Percentiles rank a stretch among this genome's conserved stretches.
Evolutionary conservation across 1,284 basidiomycete species (phyloP).

Genomic region (Hortiboletus rubellus): DNA sequence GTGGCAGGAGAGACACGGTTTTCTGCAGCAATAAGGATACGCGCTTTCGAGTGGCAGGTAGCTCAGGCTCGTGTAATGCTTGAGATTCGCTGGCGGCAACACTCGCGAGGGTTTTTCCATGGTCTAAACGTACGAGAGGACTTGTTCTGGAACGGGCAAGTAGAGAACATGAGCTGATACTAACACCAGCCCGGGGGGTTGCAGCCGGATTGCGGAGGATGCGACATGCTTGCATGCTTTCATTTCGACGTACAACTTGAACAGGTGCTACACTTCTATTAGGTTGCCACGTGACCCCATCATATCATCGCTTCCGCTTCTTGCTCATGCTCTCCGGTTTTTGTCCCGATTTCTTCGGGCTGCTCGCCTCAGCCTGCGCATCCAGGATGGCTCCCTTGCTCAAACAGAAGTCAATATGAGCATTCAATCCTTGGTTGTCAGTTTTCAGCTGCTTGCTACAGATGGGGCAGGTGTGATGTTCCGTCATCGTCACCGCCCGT

Average conservation of each 20-base stretch:
- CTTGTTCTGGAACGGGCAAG: background rate
- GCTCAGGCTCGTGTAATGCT: background rate
- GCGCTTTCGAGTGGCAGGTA: background rate
- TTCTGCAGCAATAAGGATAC: conserved; percentile 42
- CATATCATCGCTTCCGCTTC: conserved; percentile 19
- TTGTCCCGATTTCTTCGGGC: conserved; percentile 22
- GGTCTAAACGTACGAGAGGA: background rate
- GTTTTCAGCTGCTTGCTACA: conserved; percentile 56
- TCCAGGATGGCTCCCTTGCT: conserved; percentile 68
- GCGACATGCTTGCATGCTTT: conserved; percentile 35
- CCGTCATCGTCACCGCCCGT: conserved; percentile 1
- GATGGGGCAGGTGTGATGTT: conserved; percentile 55
- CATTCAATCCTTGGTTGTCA: conserved; percentile 69
- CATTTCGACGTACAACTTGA: conserved; percentile 5
- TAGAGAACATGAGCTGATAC: background rate
- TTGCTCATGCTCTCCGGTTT: conserved; percentile 7
- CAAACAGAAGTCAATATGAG: conserved; percentile 76
- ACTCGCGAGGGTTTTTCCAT: conserved; percentile 1
- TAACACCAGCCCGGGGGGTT: conserved; percentile 1
- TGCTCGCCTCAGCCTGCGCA: conserved; percentile 51
- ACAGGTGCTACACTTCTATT: background rate
- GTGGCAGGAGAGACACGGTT: conserved; percentile 41
- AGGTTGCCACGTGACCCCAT: conserved; percentile 26
- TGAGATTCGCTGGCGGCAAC: background rate
- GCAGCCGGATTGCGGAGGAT: conserved; percentile 14